Evolutionary conservation across 2,329 filamentous ascomycete species (phyloP), one percentile per base, ranked within the genome.

Genomic region (Ophiocordyceps unilateralis): DNA sequence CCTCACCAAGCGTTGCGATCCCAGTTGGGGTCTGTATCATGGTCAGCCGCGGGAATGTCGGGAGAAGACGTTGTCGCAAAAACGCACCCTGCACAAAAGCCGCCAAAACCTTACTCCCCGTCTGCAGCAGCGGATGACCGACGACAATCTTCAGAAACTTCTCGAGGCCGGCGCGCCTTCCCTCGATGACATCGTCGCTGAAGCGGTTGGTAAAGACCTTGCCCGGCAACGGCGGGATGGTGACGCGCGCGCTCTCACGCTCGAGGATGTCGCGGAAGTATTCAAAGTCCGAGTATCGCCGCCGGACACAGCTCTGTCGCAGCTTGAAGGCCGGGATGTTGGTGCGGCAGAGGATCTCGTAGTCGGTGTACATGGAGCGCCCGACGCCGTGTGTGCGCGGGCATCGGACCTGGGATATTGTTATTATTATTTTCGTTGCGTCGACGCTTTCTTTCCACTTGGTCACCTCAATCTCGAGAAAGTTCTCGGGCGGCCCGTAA

Each of bases 241-340:
- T 94, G 45, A 98, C 91, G 50, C 89, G 77, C 45, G 88, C 88
- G 54, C 78, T 84, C 67, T 98, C 91, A 53, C 91, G 81, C 74
- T 98, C 91, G 47, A 98, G 76, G 49, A 96, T 93, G 63, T 98
- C 91, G 58, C 91, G 84, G 64, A 98, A 98, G 67, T 94, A 89
- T 67, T 98, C 91, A 61, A 98, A 98, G 64, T 98, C 91, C 45
- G 83, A 91, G 70, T 98, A 98, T 42, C 91, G 85, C 48, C 91
- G 80, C 52, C 88, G 86, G 48, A 98, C 91, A 52, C 79, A 77
- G 50, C 80, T 87, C 59, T 83, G 76, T 51, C 88, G 86, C 54
- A 95, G 78, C 69, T 96, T 96, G 75, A 98, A 98, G 54, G 91
- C 88, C 45, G 91, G 91, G 58, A 98, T 98, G 68, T 98, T 98